These are phyloP conservation scores for Colletotrichum lindemuthianum DNA, from an alignment of 2,329 filamentous ascomycete species.

Conservation along the genomic window DNA sequence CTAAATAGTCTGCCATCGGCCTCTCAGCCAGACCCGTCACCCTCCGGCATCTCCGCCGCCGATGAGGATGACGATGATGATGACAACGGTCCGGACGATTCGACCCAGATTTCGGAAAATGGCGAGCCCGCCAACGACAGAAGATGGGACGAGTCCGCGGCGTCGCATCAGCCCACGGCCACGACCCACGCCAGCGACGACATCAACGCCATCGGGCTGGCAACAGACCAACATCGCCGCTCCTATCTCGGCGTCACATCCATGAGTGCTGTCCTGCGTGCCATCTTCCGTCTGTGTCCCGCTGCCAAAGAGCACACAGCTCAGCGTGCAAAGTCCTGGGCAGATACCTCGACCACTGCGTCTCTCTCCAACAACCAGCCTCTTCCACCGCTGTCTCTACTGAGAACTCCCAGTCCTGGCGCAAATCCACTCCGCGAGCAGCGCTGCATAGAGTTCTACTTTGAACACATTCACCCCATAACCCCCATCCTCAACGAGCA, in stretches of 20 bases:
- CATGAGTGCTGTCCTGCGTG: constrained; percentile 69
- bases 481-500: constrained; percentile 69
- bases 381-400: constrained; percentile 38
- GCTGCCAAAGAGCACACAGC: constrained; percentile 43
- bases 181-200: constrained; percentile 43
- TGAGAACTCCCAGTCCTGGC: constrained; percentile 50
- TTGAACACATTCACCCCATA: constrained; percentile 68
- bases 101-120: constrained; percentile 41
- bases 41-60: constrained; percentile 2
- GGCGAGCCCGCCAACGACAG: constrained; percentile 42
- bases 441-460: constrained; percentile 67
- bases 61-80: constrained; percentile 16
- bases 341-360: constrained; percentile 39
- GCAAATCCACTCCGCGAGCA: constrained; percentile 45
- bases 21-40: constrained; percentile 13
- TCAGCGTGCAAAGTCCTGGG: constrained; percentile 40
- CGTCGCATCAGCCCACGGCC: constrained; percentile 37
- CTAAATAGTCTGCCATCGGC: not conserved
- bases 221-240: constrained; percentile 64
- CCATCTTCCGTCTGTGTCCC: constrained; percentile 56
- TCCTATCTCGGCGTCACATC: constrained; percentile 74
- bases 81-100: constrained; percentile 34
- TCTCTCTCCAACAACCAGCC: constrained; percentile 46
- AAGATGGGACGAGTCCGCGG: constrained; percentile 43
- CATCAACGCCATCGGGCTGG: constrained; percentile 51